A percentile compares a stretch with the other conserved stretches of the same genome.
These are phyloP conservation scores for Globisporangium heterothallicum DNA, from an alignment of 352 stramenopile species.

Conservation along the genomic window DNA sequence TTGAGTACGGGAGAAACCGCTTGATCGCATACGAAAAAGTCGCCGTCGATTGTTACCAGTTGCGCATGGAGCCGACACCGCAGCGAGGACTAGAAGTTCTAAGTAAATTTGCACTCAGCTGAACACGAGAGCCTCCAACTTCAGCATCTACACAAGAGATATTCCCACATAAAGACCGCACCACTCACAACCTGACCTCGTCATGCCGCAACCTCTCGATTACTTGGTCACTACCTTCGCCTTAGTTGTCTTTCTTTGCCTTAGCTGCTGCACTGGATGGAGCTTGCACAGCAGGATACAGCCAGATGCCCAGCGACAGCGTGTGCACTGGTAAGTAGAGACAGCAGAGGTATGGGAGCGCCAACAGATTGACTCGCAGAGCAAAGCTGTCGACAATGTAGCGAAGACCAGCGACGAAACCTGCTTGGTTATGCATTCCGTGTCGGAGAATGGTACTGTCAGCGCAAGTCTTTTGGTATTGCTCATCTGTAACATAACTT, in stretches of 20 bases:
- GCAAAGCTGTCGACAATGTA: slow-evolving; percentile 49
- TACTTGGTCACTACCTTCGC: too few relatives aligned
- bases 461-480: too few relatives aligned
- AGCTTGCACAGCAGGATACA: slow-evolving; percentile 13
- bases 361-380: slow-evolving; percentile 45
- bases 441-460: too few relatives aligned
- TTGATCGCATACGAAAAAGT: slow-evolving; percentile 47
- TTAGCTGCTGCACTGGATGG: background rate
- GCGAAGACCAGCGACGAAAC: slow-evolving; percentile 3
- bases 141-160: too few relatives aligned
- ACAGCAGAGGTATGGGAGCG: slow-evolving; percentile 58
- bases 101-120: slow-evolving; percentile 35
- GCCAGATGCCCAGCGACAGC: slow-evolving; percentile 47
- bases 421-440: background rate
- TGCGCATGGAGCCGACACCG: slow-evolving; percentile 43
- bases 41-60: slow-evolving; percentile 52
- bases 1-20: slow-evolving; percentile 31
- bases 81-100: slow-evolving; percentile 38
- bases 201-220: too few relatives aligned
- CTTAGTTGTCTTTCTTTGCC: background rate
- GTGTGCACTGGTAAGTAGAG: slow-evolving; percentile 71
- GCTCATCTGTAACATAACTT: too few relatives aligned
- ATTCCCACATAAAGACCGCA: background rate
- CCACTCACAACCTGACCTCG: too few relatives aligned
- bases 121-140: background rate